These are phyloP conservation scores for Xylaria flabelliformis DNA, from an alignment of 495 filamentous ascomycete species.

Conservation along the genomic window DNA sequence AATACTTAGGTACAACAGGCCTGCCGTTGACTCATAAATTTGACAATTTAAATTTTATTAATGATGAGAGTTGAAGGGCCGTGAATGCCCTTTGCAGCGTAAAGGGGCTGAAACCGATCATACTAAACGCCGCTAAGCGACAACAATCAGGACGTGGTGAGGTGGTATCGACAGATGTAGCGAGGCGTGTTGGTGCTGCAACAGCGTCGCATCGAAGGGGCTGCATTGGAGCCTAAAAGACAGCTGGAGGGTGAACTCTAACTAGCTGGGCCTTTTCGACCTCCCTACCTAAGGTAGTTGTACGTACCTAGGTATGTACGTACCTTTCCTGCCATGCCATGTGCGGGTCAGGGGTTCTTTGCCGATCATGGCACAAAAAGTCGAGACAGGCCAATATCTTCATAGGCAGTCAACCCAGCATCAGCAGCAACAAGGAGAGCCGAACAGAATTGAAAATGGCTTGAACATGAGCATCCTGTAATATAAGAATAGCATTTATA, in stretches of 20 bases:
- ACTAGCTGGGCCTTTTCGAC: too few relatives aligned
- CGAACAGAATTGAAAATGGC: background rate
- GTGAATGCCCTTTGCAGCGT: background rate
- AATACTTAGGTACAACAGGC: background rate
- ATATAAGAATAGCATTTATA: background rate
- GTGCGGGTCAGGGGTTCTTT: conserved; percentile 16
- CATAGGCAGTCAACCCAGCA: background rate
- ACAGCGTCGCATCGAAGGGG: conserved; percentile 3
- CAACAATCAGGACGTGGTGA: background rate
- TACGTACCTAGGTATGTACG: too few relatives aligned
- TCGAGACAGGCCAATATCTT: conserved; percentile 1
- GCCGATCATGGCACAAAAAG: conserved; percentile 3
- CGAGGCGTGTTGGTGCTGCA: background rate
- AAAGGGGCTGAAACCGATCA: conserved; percentile 19
- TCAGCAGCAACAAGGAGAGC: background rate
- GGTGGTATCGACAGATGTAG: background rate
- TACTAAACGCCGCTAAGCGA: background rate
- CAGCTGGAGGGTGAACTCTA: background rate
- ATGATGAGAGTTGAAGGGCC: background rate
- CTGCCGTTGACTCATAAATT: background rate
- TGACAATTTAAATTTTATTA: background rate
- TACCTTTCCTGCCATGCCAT: background rate
- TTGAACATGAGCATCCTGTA: background rate
- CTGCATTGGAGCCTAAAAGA: conserved; percentile 2
- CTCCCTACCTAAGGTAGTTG: too few relatives aligned